A percentile compares a stretch with the other conserved stretches of the same genome.
Conservation (phyloP, 2,329 filamentous ascomycete species). For the Talaromyces sp. region DNA sequence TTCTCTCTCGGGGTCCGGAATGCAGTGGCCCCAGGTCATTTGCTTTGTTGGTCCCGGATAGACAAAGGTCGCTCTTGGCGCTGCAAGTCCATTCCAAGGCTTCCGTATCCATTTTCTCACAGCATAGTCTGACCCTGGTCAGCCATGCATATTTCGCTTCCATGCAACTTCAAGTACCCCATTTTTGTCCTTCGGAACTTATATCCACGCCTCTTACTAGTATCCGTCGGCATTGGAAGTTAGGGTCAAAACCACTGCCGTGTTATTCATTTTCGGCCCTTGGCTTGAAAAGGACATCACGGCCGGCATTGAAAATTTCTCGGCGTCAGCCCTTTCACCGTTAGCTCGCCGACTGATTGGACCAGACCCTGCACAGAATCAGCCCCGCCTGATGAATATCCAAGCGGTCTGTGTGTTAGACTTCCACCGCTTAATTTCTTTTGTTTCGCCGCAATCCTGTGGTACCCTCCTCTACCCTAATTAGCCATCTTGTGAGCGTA, state of each 20-base stretch:
- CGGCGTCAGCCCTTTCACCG: constrained; percentile 3
- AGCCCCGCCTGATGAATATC: constrained; percentile 15
- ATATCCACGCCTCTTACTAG: background rate
- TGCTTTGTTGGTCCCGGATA: background rate
- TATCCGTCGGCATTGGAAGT: constrained; percentile 2
- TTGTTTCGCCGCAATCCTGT: background rate
- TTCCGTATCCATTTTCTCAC: background rate
- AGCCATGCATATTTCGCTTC: background rate
- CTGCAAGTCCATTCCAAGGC: background rate
- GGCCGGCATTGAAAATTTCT: constrained; percentile 11
- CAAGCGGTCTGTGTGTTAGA: background rate
- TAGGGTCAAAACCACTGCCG: background rate
- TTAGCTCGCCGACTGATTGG: constrained; percentile 8
- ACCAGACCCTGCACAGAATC: background rate
- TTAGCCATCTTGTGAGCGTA: too few relatives aligned
- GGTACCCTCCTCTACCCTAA: too few relatives aligned
- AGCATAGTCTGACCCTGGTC: background rate
- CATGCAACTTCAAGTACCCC: background rate
- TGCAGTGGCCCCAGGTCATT: background rate
- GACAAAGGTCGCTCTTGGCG: background rate
- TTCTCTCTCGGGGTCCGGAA: constrained; percentile 1
- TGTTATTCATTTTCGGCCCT: constrained; percentile 15
- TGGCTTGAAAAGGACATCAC: constrained; percentile 18
- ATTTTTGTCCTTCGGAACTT: background rate
- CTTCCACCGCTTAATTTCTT: constrained; percentile 3